A percentile compares a stretch with the other conserved stretches of the same genome.
phyloP scores from a whole-genome alignment of 2,329 filamentous ascomycete species.

The Achaetomium macrosporum region DNA sequence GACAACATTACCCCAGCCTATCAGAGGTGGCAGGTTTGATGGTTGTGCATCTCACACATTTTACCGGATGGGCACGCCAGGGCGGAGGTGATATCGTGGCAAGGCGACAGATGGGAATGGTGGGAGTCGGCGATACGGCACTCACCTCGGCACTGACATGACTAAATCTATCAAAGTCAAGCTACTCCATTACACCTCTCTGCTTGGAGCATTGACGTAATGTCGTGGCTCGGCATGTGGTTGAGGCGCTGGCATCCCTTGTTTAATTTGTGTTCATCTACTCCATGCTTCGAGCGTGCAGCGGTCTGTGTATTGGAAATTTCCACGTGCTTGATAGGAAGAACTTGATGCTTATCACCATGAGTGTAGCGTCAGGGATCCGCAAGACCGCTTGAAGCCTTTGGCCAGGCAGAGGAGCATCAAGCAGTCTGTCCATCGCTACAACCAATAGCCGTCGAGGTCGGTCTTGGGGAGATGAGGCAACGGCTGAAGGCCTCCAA shows the following conservation, averaged over 20 bases:
- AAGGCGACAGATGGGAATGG: background rate
- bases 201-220: background rate
- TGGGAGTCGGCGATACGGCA: background rate
- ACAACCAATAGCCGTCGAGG: too few species aligned
- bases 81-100: background rate
- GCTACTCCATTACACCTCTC: background rate
- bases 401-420: too few species aligned
- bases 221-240: background rate
- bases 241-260: background rate
- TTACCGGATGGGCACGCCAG: conserved; percentile 9
- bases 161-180: background rate
- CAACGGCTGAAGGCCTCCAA: too few species aligned
- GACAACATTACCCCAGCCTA: conserved; percentile 15
- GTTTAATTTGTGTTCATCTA: too few species aligned
- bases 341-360: too few species aligned
- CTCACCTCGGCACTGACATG: background rate
- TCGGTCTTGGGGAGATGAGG: too few species aligned
- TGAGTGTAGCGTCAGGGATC: too few species aligned
- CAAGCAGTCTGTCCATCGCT: too few species aligned
- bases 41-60: conserved; percentile 11
- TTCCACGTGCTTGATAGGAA: too few species aligned
- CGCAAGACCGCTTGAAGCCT: too few species aligned
- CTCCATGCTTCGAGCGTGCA: too few species aligned
- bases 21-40: conserved; percentile 7
- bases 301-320: too few species aligned